These are phyloP conservation scores for Aureobasidium sp. DNA, from an alignment of 2,329 filamentous ascomycete species.

Conservation along the genomic window DNA sequence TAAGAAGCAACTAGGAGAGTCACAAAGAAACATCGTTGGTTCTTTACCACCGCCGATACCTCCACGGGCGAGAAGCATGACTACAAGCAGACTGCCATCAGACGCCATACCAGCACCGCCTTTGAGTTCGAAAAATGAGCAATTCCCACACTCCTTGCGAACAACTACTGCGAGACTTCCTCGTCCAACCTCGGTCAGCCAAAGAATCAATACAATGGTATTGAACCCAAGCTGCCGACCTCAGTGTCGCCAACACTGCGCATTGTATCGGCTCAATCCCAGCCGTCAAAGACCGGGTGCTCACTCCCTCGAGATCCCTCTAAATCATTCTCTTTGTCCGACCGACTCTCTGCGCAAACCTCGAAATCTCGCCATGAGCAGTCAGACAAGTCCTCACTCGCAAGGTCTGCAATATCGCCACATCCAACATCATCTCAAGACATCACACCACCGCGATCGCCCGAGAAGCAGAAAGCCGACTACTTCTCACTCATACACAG, in stretches of 20 bases:
- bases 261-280: not conserved
- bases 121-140: not conserved
- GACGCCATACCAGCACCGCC: not conserved
- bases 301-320: not conserved
- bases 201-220: no score
- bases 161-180: not conserved
- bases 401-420: not conserved
- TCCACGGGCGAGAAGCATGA: not conserved
- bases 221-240: not conserved
- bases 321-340: not conserved
- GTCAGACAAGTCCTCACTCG: not conserved
- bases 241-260: not conserved
- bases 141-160: not conserved
- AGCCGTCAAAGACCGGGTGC: not conserved
- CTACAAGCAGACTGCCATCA: not conserved
- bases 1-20: not conserved
- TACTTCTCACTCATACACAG: not conserved
- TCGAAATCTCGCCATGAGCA: not conserved
- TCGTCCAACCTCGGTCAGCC: not conserved
- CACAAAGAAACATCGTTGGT: not conserved
- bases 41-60: not conserved
- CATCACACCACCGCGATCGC: not conserved
- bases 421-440: not conserved
- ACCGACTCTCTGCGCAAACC: not conserved
- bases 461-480: not conserved